Conservation (phyloP, 805 yeast species). For the Myxozyma sirexii region DNA sequence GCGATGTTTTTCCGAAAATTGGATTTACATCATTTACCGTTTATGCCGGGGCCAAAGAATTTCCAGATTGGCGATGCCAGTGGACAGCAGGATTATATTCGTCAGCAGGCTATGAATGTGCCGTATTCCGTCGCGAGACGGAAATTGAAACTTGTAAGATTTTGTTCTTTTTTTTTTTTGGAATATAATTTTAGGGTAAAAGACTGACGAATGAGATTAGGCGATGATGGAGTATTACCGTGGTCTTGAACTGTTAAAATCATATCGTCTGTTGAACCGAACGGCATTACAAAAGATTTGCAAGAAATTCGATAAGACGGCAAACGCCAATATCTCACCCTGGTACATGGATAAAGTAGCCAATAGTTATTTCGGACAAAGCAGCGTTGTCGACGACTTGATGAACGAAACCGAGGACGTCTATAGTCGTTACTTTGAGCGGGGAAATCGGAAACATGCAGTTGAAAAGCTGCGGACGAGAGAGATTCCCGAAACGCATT, state of each 20-base stretch:
- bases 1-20: conserved; percentile 16
- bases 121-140: conserved; percentile 28
- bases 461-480: conserved; percentile 66
- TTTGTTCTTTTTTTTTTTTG: neutral
- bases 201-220: too few relatives aligned
- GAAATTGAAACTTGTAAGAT: conserved; percentile 26
- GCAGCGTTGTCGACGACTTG: conserved; percentile 68
- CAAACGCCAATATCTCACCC: conserved; percentile 49
- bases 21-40: conserved; percentile 31
- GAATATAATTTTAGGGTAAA: too few relatives aligned
- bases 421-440: conserved; percentile 66
- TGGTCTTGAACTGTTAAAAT: conserved; percentile 66
- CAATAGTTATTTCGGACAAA: conserved; percentile 58
- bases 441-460: conserved; percentile 70
- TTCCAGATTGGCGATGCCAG: neutral
- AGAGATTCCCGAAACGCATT: conserved; percentile 45
- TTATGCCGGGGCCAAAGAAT: conserved; percentile 1
- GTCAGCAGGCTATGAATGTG: conserved; percentile 13
- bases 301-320: conserved; percentile 85
- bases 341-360: conserved; percentile 63
- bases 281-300: conserved; percentile 88
- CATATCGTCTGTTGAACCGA: conserved; percentile 74
- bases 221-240: conserved; percentile 76
- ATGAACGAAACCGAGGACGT: conserved; percentile 66
- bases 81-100: conserved; percentile 20